Conservation (phyloP, 805 yeast genomes). For the Zygosaccharomyces gambellarensis region DNA sequence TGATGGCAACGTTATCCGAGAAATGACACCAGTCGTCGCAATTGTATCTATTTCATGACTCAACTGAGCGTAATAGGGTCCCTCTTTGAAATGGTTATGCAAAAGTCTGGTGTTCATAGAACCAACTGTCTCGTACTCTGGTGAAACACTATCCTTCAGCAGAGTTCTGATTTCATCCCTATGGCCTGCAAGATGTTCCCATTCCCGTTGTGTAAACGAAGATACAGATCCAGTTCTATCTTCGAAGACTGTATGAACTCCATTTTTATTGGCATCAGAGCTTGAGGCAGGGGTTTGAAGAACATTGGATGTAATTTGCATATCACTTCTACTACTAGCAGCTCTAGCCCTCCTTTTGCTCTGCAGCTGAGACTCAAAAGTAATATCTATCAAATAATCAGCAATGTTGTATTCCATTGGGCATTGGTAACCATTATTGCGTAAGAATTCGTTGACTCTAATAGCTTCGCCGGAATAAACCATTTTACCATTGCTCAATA, state of each 20-base stretch:
- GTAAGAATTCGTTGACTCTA: constrained; percentile 70
- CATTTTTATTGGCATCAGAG: constrained; percentile 3
- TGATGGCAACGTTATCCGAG: constrained; percentile 13
- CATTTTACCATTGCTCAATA: constrained; percentile 79
- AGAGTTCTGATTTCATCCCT: constrained; percentile 56
- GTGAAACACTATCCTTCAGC: constrained; percentile 18
- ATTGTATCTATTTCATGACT: constrained; percentile 31
- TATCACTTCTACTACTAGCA: constrained; percentile 16
- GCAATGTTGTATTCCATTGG: constrained; percentile 92
- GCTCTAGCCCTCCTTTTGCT: constrained; percentile 7
- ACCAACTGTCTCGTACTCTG: constrained; percentile 20
- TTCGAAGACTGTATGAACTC: constrained; percentile 9
- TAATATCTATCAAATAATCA: constrained; percentile 85
- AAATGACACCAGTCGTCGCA: constrained; percentile 18
- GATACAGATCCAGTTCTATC: constrained; percentile 10
- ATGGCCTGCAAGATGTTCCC: constrained; percentile 83
- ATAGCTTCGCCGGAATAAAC: constrained; percentile 84
- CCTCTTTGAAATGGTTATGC: constrained; percentile 33
- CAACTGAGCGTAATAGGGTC: constrained; percentile 31
- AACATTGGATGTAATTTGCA: constrained; percentile 30
- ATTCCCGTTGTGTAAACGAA: constrained; percentile 62
- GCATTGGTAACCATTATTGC: constrained; percentile 69
- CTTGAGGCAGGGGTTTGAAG: constrained; percentile 4
- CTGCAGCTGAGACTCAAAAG: constrained; percentile 47
- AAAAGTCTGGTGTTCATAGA: constrained; percentile 20